Base-by-base conservation (phyloP, 257 asterid genomes). In the Nicotiana obtusifolia region DNA sequence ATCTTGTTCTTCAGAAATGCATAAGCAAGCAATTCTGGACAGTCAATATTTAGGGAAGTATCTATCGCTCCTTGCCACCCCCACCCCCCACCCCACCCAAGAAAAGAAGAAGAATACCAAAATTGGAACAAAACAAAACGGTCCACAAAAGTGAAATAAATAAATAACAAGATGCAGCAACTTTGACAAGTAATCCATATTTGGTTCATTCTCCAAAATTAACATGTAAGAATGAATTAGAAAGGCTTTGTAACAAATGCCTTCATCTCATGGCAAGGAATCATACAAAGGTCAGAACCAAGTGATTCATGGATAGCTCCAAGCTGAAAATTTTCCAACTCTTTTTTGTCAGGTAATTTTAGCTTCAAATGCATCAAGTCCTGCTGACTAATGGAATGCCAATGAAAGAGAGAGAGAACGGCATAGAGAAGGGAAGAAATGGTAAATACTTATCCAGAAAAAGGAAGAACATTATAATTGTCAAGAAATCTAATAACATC, bases 1-100 rank as follows among this genome's bases (percentile, higher is more conserved):
- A 73, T 73, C 24, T 73, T 94, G 90, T 31, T 47, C 31, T 77
- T 83, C 66, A 52, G 56, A 19, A 47, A 80, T 65, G 37, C 54
- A 80, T 62, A 61, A 37, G 44, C 37, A 64, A 44, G 76, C 76
- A 80, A 62, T 15, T 13, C 22, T 71, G 8, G 44, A 0, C 37
- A 71, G 24, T 71, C 78, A 22, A 44, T 71, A 13, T 44, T 14
- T 68, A 52, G 17, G 56, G 56, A 52, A 52, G 56, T 52, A 41
- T 41, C 17, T 52, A 52, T 52, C 17, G 41, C 41, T 35, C 41
- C 41, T 35, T 35, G 41, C 41, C 41, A 35, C 7, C 41, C 41
- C 26, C 33, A 30, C 11, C 24, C 77, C 30, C 31, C 5, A 28
- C 10, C 5, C 16, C 31, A 54, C 10, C 53, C 20, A 14, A 22